Conservation (phyloP, 164 flowering plant species). For the Chloranthus sessilifolius region DNA sequence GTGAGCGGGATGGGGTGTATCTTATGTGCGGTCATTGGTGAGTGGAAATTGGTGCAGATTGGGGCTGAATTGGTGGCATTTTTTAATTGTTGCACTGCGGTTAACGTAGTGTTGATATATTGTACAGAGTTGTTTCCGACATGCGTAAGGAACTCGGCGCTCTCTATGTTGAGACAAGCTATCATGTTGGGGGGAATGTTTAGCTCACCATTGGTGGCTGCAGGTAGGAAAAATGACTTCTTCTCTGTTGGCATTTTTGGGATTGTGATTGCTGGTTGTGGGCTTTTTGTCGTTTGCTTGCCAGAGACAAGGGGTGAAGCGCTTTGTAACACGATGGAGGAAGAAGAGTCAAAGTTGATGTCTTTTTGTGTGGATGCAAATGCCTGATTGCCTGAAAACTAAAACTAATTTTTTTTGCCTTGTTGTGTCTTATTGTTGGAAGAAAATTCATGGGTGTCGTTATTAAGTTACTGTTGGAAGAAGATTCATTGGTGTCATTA, state of each 20-base stretch:
- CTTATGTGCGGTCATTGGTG: constrained; percentile 17
- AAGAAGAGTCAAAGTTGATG: too few relatives aligned
- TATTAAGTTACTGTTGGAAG: too few relatives aligned
- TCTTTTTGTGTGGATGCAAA: too few relatives aligned
- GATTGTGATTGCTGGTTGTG: constrained; percentile 33
- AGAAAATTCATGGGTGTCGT: too few relatives aligned
- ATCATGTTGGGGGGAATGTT: constrained; percentile 52
- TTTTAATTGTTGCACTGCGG: constrained; percentile 46
- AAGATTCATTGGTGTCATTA: too few relatives aligned
- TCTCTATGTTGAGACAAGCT: constrained; percentile 66
- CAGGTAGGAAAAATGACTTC: constrained; percentile 25
- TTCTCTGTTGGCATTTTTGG: constrained; percentile 55
- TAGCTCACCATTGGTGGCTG: constrained; percentile 48
- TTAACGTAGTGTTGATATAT: constrained; percentile 43
- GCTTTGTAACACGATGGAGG: constrained; percentile 68
- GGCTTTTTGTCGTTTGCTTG: constrained; percentile 42
- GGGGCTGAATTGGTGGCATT: constrained; percentile 47
- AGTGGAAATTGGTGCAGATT: constrained; percentile 15
- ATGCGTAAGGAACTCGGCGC: constrained; percentile 72
- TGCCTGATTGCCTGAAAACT: too few relatives aligned
- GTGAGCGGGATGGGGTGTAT: constrained; percentile 44
- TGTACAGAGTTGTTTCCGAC: constrained; percentile 82
- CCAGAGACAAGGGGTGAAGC: constrained; percentile 63
- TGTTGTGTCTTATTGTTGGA: too few relatives aligned
- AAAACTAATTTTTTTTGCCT: too few relatives aligned